Conservation (phyloP, 805 yeast genomes). For the Brettanomyces naardenensis region DNA sequence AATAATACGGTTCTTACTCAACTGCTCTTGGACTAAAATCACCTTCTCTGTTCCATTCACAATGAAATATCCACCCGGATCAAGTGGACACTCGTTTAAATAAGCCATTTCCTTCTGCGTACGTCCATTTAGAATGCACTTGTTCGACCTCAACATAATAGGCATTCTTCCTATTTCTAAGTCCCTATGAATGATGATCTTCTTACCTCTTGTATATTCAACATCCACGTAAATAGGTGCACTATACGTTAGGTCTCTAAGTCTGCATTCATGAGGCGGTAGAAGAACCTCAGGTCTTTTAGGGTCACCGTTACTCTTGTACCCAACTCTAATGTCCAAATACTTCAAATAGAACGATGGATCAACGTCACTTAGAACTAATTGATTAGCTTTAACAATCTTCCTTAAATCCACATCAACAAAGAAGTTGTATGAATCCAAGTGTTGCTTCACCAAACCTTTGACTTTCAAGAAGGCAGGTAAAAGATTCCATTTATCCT, state of each 20-base stretch:
- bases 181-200: slow-evolving; percentile 82
- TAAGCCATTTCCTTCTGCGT: slow-evolving; percentile 80
- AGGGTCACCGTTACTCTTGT: slow-evolving; percentile 44
- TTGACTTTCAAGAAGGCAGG: slow-evolving; percentile 96
- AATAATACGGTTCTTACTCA: slow-evolving; percentile 93
- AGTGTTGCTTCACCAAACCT: slow-evolving; percentile 93
- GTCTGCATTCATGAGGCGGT: slow-evolving; percentile 93
- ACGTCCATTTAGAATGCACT: slow-evolving; percentile 78
- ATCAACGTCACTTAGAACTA: slow-evolving; percentile 87
- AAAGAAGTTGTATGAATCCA: slow-evolving; percentile 96
- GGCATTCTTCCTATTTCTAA: slow-evolving; percentile 98
- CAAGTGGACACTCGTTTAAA: slow-evolving; percentile 89
- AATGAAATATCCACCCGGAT: slow-evolving; percentile 97
- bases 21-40: slow-evolving; percentile 91
- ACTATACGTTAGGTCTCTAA: slow-evolving; percentile 88
- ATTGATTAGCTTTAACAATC: slow-evolving; percentile 84
- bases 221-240: slow-evolving; percentile 97
- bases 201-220: slow-evolving; percentile 92
- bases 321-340: slow-evolving; percentile 87
- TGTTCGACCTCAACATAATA: slow-evolving; percentile 91
- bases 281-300: slow-evolving; percentile 50
- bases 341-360: slow-evolving; percentile 94
- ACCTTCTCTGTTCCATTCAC: slow-evolving; percentile 98
- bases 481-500: slow-evolving; percentile 92
- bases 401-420: slow-evolving; percentile 90